Conservation (phyloP, 129 eudicot genomes). For the Ambrosia trifida region DNA sequence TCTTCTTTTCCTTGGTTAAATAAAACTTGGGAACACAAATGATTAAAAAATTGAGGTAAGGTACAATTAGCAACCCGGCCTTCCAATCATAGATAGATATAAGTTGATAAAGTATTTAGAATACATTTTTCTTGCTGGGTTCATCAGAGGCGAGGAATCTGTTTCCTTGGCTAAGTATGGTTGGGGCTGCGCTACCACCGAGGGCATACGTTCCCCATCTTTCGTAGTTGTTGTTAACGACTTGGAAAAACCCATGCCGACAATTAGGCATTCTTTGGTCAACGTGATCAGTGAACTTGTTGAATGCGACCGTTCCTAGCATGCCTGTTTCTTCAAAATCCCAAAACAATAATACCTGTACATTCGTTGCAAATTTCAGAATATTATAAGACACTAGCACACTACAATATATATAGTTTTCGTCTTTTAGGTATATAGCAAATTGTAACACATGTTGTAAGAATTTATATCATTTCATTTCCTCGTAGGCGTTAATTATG, state of each 20-base stretch:
- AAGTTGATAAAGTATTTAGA: too few species aligned
- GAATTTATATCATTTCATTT: too few species aligned
- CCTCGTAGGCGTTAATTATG: too few species aligned
- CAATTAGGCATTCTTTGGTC: slow-evolving; percentile 80
- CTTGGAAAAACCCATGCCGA: slow-evolving; percentile 67
- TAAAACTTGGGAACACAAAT: too few species aligned
- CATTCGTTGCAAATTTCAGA: neutral
- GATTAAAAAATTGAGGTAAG: too few species aligned
- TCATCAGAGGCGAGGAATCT: slow-evolving; percentile 56
- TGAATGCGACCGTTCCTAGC: slow-evolving; percentile 75
- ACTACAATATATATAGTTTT: too few species aligned
- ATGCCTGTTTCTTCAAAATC: slow-evolving; percentile 47
- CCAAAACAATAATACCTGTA: slow-evolving; percentile 71
- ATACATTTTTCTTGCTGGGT: slow-evolving; percentile 46
- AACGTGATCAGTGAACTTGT: slow-evolving; percentile 52
- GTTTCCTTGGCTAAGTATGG: slow-evolving; percentile 86
- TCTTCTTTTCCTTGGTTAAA: too few species aligned
- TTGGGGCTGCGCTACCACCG: slow-evolving; percentile 73
- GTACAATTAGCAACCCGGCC: too few species aligned
- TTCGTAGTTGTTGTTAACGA: slow-evolving; percentile 72
- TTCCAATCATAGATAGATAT: too few species aligned
- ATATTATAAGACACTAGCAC: too few species aligned
- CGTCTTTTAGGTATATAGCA: too few species aligned
- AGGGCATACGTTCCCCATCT: slow-evolving; percentile 77
- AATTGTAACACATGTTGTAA: too few species aligned